A percentile compares a stretch with the other conserved stretches of the same genome.
phyloP scores from a whole-genome alignment of 2,329 filamentous ascomycete genomes.

The Sporothrix variecibatus region DNA sequence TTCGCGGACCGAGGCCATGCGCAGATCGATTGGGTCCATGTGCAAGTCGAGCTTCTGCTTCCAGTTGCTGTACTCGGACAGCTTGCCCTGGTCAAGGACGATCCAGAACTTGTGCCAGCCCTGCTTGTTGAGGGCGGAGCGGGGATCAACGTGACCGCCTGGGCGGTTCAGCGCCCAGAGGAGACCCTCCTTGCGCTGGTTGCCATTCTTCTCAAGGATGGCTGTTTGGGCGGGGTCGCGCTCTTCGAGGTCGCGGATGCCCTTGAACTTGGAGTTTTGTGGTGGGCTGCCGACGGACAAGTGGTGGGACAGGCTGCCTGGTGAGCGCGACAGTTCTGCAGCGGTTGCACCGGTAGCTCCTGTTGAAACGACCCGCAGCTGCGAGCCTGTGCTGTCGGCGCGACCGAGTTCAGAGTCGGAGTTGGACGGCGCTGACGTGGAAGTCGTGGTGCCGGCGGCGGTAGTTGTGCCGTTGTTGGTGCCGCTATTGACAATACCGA shows the following conservation, averaged over 20 bases:
- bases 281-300: constrained; percentile 52
- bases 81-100: constrained; percentile 90
- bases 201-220: constrained; percentile 58
- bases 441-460: constrained; percentile 32
- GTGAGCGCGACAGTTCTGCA: constrained; percentile 57
- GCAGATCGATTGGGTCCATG: constrained; percentile 95
- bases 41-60: constrained; percentile 95
- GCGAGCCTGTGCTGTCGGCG: constrained; percentile 73
- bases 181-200: constrained; percentile 87
- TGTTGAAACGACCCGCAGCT: constrained; percentile 57
- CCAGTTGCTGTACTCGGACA: constrained; percentile 99
- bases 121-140: constrained; percentile 85
- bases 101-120: constrained; percentile 99
- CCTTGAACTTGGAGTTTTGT: constrained; percentile 72
- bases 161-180: constrained; percentile 93
- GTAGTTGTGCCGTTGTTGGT: constrained; percentile 30
- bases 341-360: constrained; percentile 40
- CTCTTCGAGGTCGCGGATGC: constrained; percentile 89
- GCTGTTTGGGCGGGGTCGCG: constrained; percentile 61
- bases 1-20: constrained; percentile 95
- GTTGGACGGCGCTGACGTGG: constrained; percentile 38
- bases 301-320: constrained; percentile 57
- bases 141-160: constrained; percentile 91
- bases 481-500: neutral
- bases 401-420: constrained; percentile 71